Base-by-base conservation (phyloP, 2,329 filamentous ascomycete species). In the Cadophora malorum region DNA sequence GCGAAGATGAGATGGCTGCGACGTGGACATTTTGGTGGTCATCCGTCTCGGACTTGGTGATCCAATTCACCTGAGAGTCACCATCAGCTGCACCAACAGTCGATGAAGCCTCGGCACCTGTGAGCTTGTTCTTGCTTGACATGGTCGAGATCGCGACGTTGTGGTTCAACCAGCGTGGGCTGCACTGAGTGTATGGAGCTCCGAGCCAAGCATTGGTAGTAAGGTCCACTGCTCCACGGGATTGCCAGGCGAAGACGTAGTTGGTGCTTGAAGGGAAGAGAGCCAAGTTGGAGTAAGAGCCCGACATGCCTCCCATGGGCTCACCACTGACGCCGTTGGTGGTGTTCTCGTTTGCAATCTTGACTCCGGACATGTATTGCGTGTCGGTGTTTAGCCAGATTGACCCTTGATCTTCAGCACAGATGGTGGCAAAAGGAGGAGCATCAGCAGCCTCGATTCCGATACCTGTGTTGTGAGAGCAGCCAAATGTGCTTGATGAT, bases 401-500 rank as follows among this genome's bases (percentile, higher is more conserved):
- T 52, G 83, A 84, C 25, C 87, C 87, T 75, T 89, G 86, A 70
- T 89, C 87, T 72, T 89, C 86, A 21, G 87, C 83, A 72, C 86
- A 89, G 67, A 89, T 79, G 63, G 82, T 85, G 25, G 86, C 85
- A 69, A 86, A 89, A 4, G 87, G 87, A 21, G 83, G 79, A 16
- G 80, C 83, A 61, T 88, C 86, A 23, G 87, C 86, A 21, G 83
- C 85, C 75, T 88, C 87, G 64, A 90, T 84, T 6, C 86, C 86
- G 65, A 90, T 89, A 66, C 87, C 87, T 0, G 86, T 89, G 79
- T 90, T 90, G 81, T 89, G 86, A 6, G 83, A 86, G 80, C 87
- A 90, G 21, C 87, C 87, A 82, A 86, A 89, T 16, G 81, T 80
- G 66, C 83, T 86, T 53, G 83, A 83, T 2, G 86, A 85, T 0